Evolutionary conservation across 345 rosid genomes (phyloP).

Genomic region (Gossypium bickii): DNA sequence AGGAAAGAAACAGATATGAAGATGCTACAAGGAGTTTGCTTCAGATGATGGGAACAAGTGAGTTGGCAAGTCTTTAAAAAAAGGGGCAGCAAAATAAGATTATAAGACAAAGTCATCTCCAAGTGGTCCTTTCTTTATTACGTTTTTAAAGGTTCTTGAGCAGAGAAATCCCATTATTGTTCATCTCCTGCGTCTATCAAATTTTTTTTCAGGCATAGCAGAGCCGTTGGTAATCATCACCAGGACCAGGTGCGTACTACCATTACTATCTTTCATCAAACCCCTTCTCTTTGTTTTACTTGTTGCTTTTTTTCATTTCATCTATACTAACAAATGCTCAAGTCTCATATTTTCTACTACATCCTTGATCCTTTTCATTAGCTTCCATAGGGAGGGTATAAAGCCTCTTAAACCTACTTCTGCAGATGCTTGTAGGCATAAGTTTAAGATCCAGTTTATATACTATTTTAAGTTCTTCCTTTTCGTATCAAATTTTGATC

Average conservation of each 20-base stretch:
- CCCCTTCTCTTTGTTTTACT: background rate
- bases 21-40: constrained; percentile 6
- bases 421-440: background rate
- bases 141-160: constrained; percentile 3
- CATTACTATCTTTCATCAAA: background rate
- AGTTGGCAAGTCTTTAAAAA: constrained; percentile 12
- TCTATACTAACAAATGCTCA: background rate
- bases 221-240: background rate
- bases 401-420: background rate
- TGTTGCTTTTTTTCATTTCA: background rate
- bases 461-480: background rate
- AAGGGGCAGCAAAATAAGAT: background rate
- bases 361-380: background rate
- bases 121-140: constrained; percentile 6
- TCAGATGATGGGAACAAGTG: constrained; percentile 14
- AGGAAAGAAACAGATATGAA: background rate
- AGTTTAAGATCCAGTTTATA: background rate
- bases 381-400: background rate
- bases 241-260: constrained; percentile 1
- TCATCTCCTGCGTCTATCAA: background rate
- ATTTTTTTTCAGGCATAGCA: background rate
- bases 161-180: background rate
- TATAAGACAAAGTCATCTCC: background rate
- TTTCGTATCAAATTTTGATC: background rate
- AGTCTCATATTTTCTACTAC: background rate